These are phyloP conservation scores for Cardiosporidium cionae DNA, from an alignment of 169 alveolate genomes.

Conservation along the genomic window DNA sequence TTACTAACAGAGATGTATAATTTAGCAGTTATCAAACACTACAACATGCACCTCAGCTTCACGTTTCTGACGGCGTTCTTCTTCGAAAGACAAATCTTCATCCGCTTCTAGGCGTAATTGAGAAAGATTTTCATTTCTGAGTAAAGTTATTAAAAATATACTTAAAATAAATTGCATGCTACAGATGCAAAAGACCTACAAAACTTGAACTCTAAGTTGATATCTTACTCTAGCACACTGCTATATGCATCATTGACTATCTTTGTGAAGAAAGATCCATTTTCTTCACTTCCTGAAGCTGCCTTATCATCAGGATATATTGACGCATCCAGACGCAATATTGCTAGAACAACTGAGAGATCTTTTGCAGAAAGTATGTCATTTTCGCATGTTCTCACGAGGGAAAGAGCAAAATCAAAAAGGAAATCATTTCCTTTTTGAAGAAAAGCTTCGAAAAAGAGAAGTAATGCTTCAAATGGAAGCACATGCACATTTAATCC, in stretches of 20 bases:
- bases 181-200: background rate
- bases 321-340: constrained; percentile 42
- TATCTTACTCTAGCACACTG: constrained; percentile 16
- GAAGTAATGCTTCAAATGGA: constrained; percentile 40
- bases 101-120: too few species aligned
- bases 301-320: constrained; percentile 22
- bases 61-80: too few species aligned
- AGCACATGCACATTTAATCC: constrained; percentile 51
- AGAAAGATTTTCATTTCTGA: too few species aligned
- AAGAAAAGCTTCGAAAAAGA: constrained; percentile 36
- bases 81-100: too few species aligned
- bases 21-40: background rate
- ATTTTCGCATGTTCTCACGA: constrained; percentile 18
- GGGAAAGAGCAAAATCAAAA: constrained; percentile 39
- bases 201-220: background rate
- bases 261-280: constrained; percentile 38
- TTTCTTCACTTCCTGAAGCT: too few species aligned
- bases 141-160: too few species aligned
- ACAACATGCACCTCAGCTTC: background rate
- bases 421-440: constrained; percentile 29
- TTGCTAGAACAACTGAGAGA: constrained; percentile 35
- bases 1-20: background rate
- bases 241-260: constrained; percentile 39
- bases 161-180: too few species aligned
- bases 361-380: constrained; percentile 40